Evolutionary conservation across 345 rosid genomes (phyloP), one percentile per base, ranked within the genome.

Genomic region (Melastoma malabathricum): DNA sequence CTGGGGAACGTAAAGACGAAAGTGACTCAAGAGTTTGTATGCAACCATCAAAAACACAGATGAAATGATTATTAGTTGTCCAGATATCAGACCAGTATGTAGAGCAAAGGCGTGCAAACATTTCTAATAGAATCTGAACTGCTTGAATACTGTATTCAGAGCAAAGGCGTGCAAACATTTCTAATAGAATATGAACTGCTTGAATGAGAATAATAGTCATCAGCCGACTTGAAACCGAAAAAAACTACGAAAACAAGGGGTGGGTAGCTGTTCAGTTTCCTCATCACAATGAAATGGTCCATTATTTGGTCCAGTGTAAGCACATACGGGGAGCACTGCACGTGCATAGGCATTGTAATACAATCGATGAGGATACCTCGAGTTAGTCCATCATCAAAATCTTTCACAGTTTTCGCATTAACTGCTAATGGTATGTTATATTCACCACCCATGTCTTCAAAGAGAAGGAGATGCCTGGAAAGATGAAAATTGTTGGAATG

Each of bases 191-290:
- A n/a, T n/a, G 86, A 83, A 70, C 97, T 89, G 74, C 88, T 78
- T 20, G 95, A 89, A 60, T 76, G 73, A 53, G 78, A 73, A 59
- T 89, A 89, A 66, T 89, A 86, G 7, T 89, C 97, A 71, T 83
- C 94, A 44, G 78, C 97, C 0, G 95, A 77, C 60, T 81, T 83
- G 80, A 89, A 89, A 59, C 97, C 94, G 71, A 86, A 89, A 18
- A 90, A 86, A 18, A 89, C 97, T 83, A 84, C 74, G n/a, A 62
- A 23, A 29, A 25, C 46, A 16, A 27, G 31, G 31, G 31, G 6
- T 6, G 31, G 31, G 31, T 27, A 27, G 31, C 31, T 27, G 31
- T 27, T 27, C 31, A 27, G 6, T 27, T 27, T 27, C 6, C 31
- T 27, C n/a, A n/a, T n/a, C n/a, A n/a, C n/a, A n/a, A n/a, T n/a